A percentile compares a stretch with the other conserved stretches of the same genome.
Evolutionary conservation across 1,139 yeast species (phyloP).

Genomic region (Zygosaccharomyces sapae): DNA sequence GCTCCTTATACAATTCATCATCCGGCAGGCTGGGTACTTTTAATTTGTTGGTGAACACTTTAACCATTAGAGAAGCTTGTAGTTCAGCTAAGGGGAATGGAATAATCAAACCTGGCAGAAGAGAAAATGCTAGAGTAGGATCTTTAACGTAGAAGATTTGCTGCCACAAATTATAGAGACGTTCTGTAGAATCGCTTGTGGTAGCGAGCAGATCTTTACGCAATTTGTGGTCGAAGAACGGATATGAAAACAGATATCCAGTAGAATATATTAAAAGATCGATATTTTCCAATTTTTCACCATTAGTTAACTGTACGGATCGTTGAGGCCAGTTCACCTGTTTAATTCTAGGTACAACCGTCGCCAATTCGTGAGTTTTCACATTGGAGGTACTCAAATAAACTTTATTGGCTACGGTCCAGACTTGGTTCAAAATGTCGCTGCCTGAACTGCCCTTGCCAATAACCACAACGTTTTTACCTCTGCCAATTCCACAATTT

Average conservation of each 20-base stretch:
- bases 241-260: slow-evolving; percentile 53
- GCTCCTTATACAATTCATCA: slow-evolving; percentile 13
- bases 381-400: slow-evolving; percentile 45
- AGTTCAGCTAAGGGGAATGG: slow-evolving; percentile 60
- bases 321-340: slow-evolving; percentile 37
- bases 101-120: slow-evolving; percentile 49
- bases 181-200: slow-evolving; percentile 38
- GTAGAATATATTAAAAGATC: slow-evolving; percentile 60
- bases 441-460: slow-evolving; percentile 64
- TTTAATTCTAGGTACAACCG: slow-evolving; percentile 32
- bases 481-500: slow-evolving; percentile 43
- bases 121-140: slow-evolving; percentile 53
- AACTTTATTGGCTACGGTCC: slow-evolving; percentile 40
- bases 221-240: slow-evolving; percentile 42
- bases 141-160: slow-evolving; percentile 51
- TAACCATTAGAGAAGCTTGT: slow-evolving; percentile 54
- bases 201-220: slow-evolving; percentile 40
- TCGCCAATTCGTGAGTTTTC: slow-evolving; percentile 30
- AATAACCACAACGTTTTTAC: slow-evolving; percentile 48
- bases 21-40: slow-evolving; percentile 39
- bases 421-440: slow-evolving; percentile 53
- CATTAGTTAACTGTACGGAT: slow-evolving; percentile 40
- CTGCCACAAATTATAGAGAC: slow-evolving; percentile 49
- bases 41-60: slow-evolving; percentile 50
- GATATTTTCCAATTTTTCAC: slow-evolving; percentile 39